These are phyloP conservation scores for Torulaspora franciscae DNA, from an alignment of 805 yeast species.

Conservation along the genomic window DNA sequence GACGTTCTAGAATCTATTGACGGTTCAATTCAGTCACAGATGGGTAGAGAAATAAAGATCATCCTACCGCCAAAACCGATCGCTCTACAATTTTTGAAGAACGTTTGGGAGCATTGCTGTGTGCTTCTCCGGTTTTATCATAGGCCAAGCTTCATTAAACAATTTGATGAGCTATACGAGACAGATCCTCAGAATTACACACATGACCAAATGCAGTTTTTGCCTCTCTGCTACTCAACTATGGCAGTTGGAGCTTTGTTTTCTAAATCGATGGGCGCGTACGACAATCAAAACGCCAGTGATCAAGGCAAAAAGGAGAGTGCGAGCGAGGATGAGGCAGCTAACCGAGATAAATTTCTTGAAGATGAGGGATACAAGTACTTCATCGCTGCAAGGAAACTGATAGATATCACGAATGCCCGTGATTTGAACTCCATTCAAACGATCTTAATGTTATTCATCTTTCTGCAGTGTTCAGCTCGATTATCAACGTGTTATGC, in stretches of 20 bases:
- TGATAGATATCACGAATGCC: conserved; percentile 82
- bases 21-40: conserved; percentile 18
- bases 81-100: conserved; percentile 66
- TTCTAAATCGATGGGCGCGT: conserved; percentile 34
- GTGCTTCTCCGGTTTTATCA: conserved; percentile 81
- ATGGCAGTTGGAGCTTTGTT: conserved; percentile 85
- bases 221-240: conserved; percentile 78
- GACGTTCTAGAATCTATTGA: conserved; percentile 21
- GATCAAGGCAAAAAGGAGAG: conserved; percentile 16
- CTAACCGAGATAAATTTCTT: conserved; percentile 29
- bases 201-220: conserved; percentile 69
- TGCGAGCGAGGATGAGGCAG: not conserved
- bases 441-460: conserved; percentile 77
- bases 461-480: conserved; percentile 86
- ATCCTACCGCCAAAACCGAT: conserved; percentile 72
- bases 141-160: conserved; percentile 72
- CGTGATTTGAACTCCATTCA: conserved; percentile 79
- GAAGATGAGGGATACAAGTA: conserved; percentile 72
- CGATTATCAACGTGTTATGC: conserved; percentile 85
- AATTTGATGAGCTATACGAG: conserved; percentile 69
- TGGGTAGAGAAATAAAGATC: conserved; percentile 52
- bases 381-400: conserved; percentile 77
- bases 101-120: conserved; percentile 85
- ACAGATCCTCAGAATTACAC: conserved; percentile 73
- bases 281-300: conserved; percentile 9